Base-by-base conservation (phyloP, 2,329 filamentous ascomycete genomes). In the Scedosporium aurantiacum region DNA sequence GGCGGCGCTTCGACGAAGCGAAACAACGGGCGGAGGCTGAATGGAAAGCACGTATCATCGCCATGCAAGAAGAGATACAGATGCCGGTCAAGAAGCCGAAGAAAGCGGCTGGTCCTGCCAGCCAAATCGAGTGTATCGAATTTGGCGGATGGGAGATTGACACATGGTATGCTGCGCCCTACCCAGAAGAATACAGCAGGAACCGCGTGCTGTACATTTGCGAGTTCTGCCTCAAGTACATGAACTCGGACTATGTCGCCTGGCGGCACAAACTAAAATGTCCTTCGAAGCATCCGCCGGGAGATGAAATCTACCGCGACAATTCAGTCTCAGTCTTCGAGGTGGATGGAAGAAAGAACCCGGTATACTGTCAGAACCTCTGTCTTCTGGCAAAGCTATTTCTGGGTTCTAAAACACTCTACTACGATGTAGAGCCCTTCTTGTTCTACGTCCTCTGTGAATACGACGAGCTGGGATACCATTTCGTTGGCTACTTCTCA, bases 401-500 rank as follows among this genome's bases (percentile, higher is more conserved):
- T 72, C 81, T 99, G n/a, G 94, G 95, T 23, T 97, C 95, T 61
- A 99, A 99, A 73, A 99, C 94, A 0, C 81, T 97, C 3, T 97
- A 97, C 77, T 97, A 97, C 75, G 93, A 97, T 69, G 93, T 97
- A 1, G 93, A 97, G 67, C 94, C 93, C 0, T 97, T 97, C 72
- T 75, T 97, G 5, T 97, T 97, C 76, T 97, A 97, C 72, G 92
- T 97, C 67, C 90, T 97, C 76, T 96, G 91, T 66, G 94, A 96
- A 68, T 93, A 92, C 67, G 90, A 97, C 69, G 88, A 94, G 61
- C 83, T 88, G 18, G 93, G 93, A 18, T 97, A 94, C 70, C 94
- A 97, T 71, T 94, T 99, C 67, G 93, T 97, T 27, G 94, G 94
- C n/a, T 99, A 99, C 71, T 99, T 99, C 69, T 97, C 94, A 58